Evolutionary conservation across 129 eudicot species (phyloP).

Genomic region (Lactuca sativa): DNA sequence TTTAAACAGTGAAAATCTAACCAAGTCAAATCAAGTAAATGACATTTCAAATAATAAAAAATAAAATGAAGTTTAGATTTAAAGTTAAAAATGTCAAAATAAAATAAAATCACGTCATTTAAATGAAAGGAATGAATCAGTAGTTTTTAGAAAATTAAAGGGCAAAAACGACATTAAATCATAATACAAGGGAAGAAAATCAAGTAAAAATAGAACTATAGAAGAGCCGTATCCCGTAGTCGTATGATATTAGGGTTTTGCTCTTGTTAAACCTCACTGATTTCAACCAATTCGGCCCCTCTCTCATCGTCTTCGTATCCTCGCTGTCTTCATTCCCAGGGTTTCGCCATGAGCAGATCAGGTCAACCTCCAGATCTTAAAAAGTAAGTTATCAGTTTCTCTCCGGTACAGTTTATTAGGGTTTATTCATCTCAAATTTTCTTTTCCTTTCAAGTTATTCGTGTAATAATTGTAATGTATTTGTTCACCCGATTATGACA

Average conservation of each 20-base stretch:
- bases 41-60: too few species aligned
- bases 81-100: too few species aligned
- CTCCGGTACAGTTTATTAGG: neutral
- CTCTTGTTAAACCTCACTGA: conserved; percentile 20
- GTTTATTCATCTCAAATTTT: neutral
- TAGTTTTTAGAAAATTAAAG: neutral
- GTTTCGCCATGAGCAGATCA: conserved; percentile 64
- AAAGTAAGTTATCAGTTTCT: conserved; percentile 38
- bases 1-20: too few species aligned
- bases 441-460: neutral
- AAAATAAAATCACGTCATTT: too few species aligned
- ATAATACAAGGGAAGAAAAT: conserved; percentile 1
- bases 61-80: too few species aligned
- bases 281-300: conserved; percentile 1
- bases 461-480: neutral
- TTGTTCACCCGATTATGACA: neutral
- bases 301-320: neutral
- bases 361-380: conserved; percentile 87
- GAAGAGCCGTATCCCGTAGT: conserved; percentile 12
- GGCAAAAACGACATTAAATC: neutral
- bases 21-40: too few species aligned
- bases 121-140: neutral
- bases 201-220: neutral
- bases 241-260: conserved; percentile 25
- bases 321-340: neutral